These are phyloP conservation scores for Skeletonema marinoi DNA, from an alignment of 108 stramenopile genomes.

Conservation along the genomic window DNA sequence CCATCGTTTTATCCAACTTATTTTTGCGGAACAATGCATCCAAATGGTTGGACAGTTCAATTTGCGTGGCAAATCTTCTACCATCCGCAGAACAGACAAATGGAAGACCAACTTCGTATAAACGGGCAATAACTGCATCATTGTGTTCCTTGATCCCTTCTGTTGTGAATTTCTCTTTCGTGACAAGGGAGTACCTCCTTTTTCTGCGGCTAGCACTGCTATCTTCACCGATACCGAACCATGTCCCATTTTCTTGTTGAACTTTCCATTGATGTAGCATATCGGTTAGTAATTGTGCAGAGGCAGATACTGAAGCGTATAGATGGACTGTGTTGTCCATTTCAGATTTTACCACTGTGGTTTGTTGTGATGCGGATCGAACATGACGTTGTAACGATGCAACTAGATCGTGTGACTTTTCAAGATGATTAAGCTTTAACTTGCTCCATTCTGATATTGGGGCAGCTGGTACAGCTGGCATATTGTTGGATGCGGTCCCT, in stretches of 20 bases:
- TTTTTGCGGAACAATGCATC: constrained; percentile 73
- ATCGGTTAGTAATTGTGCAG: constrained; percentile 42
- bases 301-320: constrained; percentile 47
- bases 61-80: constrained; percentile 72
- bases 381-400: constrained; percentile 58
- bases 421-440: constrained; percentile 58
- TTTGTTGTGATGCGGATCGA: constrained; percentile 33
- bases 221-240: background rate
- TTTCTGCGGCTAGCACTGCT: background rate
- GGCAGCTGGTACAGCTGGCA: background rate
- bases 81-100: constrained; percentile 85
- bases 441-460: constrained; percentile 67
- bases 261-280: constrained; percentile 31
- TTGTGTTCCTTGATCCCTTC: constrained; percentile 78
- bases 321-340: constrained; percentile 32
- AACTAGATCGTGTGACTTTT: constrained; percentile 60
- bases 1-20: constrained; percentile 82
- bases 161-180: constrained; percentile 62
- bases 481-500: constrained; percentile 5
- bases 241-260: constrained; percentile 1
- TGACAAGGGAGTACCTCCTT: constrained; percentile 38
- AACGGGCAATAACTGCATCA: constrained; percentile 63
- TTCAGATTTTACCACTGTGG: constrained; percentile 34
- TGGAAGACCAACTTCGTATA: constrained; percentile 84
- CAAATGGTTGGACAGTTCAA: constrained; percentile 78